Percentiles rank a stretch among this genome's conserved stretches.
phyloP scores from a whole-genome alignment of 805 yeast species.

The Saccharomycopsis guyanensis region DNA sequence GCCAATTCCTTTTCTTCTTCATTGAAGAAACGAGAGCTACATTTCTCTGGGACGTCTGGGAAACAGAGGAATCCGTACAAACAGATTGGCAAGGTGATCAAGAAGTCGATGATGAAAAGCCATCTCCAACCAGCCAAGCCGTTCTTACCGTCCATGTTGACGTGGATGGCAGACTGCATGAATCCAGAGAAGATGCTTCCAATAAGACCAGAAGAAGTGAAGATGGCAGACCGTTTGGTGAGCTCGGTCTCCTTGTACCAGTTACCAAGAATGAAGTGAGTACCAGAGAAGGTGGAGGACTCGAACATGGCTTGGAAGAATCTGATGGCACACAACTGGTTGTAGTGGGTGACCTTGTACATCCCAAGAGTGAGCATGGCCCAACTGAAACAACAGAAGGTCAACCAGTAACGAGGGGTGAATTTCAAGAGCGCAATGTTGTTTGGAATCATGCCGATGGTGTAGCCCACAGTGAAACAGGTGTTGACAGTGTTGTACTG shows the following conservation, averaged over 20 bases:
- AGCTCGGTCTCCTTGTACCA: conserved; percentile 46
- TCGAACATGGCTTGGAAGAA: conserved; percentile 58
- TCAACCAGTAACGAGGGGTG: conserved; percentile 50
- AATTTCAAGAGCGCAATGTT: conserved; percentile 44
- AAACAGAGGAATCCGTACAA: conserved; percentile 39
- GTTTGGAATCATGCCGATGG: conserved; percentile 55
- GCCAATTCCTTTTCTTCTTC: conserved; percentile 37
- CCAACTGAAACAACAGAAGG: conserved; percentile 50
- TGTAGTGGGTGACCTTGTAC: conserved; percentile 38
- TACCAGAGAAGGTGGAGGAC: conserved; percentile 47
- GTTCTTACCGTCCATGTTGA: conserved; percentile 36
- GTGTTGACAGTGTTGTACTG: conserved; percentile 47
- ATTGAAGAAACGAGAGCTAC: conserved; percentile 27
- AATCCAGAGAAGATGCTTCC: conserved; percentile 50
- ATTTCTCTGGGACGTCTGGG: conserved; percentile 19
- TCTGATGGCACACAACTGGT: conserved; percentile 47
- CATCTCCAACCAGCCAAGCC: conserved; percentile 61
- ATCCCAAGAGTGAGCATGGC: conserved; percentile 46
- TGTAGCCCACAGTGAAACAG: conserved; percentile 53
- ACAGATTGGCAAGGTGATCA: conserved; percentile 50
- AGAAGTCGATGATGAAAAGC: conserved; percentile 57
- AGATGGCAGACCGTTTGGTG: conserved; percentile 45
- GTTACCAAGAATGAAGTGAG: conserved; percentile 45
- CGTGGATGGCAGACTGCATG: conserved; percentile 49
- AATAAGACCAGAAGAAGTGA: conserved; percentile 45